Evolutionary conservation across 768 basidiomycete species (phyloP), one percentile per base, ranked within the genome.

Genomic region (Dacryopinax spathularia): DNA sequence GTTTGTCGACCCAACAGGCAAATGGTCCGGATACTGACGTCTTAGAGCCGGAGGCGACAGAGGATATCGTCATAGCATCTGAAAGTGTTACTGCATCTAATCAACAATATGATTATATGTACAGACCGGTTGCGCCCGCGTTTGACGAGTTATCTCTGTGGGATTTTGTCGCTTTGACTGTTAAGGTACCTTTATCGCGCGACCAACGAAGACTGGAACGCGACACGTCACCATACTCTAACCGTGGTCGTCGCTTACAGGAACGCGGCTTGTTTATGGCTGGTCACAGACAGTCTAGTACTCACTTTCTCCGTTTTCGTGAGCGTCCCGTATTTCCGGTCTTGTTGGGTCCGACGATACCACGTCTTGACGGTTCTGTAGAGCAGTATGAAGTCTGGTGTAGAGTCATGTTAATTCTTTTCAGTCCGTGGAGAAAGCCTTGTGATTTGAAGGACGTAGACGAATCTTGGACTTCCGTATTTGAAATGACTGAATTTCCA

Each of bases 361-460:
- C 77, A 6, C 65, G 75, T 0, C 60, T 71, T 1, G 75, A 78
- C 63, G 15, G 34, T 3, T 18, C 61, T 4, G 63, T 68, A 10
- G 3, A 60, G 0, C 25, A 25, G 31, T 64, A 67, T 13, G 66
- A 64, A 0, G 60, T 62, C 5, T 77, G 77, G 63, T 73, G 71
- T 63, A 66, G 73, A 0, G 61, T 76, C 2, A 79, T 79, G 77
- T 63, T 80, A 1, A 72, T 77, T 20, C 68, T 79, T 0, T 79
- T 79, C 66, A 77, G 77, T 64, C 79, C 78, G 0, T 79, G 78
- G 79, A 29, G 70, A 0, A 27, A 60, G 39, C 44, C 67, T 0
- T 29, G 7, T 9, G 73, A 79, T 44, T 66, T 79, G 5, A 39
- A 66, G n/a, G 4, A 1, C 9, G 0, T 1, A 0, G 60, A 31